A percentile compares a stretch with the other conserved stretches of the same genome.
Conservation (phyloP, 2,329 filamentous ascomycete genomes). For the Calcarisporium arbuscula region DNA sequence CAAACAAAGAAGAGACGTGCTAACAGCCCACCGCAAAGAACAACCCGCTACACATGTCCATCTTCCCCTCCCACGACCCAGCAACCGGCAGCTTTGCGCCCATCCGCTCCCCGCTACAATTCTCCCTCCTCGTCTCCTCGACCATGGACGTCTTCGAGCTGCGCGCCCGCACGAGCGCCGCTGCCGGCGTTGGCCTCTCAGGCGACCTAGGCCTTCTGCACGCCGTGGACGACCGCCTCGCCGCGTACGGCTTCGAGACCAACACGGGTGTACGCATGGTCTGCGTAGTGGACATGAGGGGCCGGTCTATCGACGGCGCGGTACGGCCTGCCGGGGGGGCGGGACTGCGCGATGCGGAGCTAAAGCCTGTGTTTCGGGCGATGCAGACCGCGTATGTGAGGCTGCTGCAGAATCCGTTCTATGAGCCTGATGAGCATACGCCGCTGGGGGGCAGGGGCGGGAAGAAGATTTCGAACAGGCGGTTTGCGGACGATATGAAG, state of each 20-base stretch:
- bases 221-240: constrained; percentile 86
- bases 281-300: constrained; percentile 85
- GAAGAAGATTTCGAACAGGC: constrained; percentile 72
- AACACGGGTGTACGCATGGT: constrained; percentile 92
- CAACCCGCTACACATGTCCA: constrained; percentile 87
- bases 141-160: constrained; percentile 93
- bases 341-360: constrained; percentile 76
- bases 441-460: constrained; percentile 49
- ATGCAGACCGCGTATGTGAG: constrained; percentile 89
- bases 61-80: constrained; percentile 71
- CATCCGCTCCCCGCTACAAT: constrained; percentile 73
- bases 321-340: constrained; percentile 37
- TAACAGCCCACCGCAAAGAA: constrained; percentile 52
- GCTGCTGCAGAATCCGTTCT: constrained; percentile 91
- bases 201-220: constrained; percentile 90
- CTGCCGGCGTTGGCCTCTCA: constrained; percentile 45
- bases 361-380: constrained; percentile 84
- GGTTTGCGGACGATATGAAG: constrained; percentile 76
- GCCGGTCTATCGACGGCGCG: constrained; percentile 43
- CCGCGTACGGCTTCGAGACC: constrained; percentile 92
- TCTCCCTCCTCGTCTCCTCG: constrained; percentile 83
- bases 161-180: constrained; percentile 64
- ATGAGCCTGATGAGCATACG: constrained; percentile 76
- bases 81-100: constrained; percentile 45
- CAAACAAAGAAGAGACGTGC: neutral